Percentiles rank a stretch among this genome's conserved stretches.
phyloP scores from a whole-genome alignment of 176 grass and related monocot genomes.

The Avena sativa region DNA sequence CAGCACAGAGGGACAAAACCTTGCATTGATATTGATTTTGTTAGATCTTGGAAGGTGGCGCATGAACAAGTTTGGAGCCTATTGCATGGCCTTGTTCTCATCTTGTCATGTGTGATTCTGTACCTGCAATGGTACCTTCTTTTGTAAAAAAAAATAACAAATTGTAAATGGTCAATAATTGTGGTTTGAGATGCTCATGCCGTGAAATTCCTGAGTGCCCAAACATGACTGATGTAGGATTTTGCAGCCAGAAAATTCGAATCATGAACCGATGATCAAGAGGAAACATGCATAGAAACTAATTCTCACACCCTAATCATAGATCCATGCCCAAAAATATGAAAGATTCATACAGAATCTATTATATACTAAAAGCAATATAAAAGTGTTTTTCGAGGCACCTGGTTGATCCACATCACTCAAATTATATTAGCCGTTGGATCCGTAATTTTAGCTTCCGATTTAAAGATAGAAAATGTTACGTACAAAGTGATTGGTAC shows the following conservation, averaged over 20 bases:
- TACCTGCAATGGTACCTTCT: not conserved
- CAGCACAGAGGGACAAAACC: constrained; percentile 28
- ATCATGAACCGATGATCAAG: constrained; percentile 13
- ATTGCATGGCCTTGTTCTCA: constrained; percentile 26
- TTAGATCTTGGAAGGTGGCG: constrained; percentile 48
- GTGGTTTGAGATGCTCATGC: not conserved
- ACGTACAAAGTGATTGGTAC: no score
- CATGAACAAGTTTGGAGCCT: constrained; percentile 29
- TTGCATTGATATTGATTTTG: constrained; percentile 16
- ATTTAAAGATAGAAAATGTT: no score
- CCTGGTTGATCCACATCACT: no score
- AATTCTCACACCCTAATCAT: no score
- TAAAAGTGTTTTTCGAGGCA: no score
- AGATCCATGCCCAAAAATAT: no score
- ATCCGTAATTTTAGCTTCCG: no score
- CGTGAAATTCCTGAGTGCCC: not conserved
- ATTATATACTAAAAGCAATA: no score
- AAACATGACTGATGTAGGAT: not conserved
- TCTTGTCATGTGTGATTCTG: not conserved
- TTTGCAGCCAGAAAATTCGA: not conserved
- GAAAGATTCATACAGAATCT: no score
- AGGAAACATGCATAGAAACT: not conserved
- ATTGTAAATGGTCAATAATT: not conserved
- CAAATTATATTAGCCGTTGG: no score
- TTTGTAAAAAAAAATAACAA: not conserved